Conservation (phyloP, 1,284 basidiomycete genomes). For the Mycosarcoma maydis region DNA sequence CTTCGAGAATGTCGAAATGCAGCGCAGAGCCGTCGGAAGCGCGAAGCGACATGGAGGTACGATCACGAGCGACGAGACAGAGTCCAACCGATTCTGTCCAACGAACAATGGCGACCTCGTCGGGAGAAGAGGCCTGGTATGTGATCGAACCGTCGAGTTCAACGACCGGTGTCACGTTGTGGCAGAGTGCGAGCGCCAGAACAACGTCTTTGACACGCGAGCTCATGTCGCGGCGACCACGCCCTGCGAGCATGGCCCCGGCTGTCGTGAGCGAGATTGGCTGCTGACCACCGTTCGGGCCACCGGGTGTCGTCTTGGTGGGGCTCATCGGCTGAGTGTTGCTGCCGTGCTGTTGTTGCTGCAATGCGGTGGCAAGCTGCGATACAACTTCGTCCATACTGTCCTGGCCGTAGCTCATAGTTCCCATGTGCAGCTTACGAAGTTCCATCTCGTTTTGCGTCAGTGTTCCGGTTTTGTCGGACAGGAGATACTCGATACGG, state of each 20-base stretch:
- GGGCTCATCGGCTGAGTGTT: slow-evolving; percentile 22
- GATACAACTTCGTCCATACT: slow-evolving; percentile 97
- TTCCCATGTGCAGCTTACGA: slow-evolving; percentile 98
- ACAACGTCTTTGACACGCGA: slow-evolving; percentile 93
- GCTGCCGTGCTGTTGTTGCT: slow-evolving; percentile 21
- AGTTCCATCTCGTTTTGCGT: slow-evolving; percentile 99
- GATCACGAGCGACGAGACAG: slow-evolving; percentile 85
- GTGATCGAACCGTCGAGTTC: slow-evolving; percentile 93
- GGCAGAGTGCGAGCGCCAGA: slow-evolving; percentile 90
- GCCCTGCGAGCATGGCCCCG: slow-evolving; percentile 79
- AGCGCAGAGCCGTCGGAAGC: slow-evolving; percentile 66
- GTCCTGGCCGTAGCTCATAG: slow-evolving; percentile 94
- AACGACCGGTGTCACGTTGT: slow-evolving; percentile 94
- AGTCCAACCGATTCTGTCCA: slow-evolving; percentile 97
- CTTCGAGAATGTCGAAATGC: slow-evolving; percentile 85
- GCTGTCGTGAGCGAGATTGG: slow-evolving; percentile 69
- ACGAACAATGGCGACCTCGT: slow-evolving; percentile 98
- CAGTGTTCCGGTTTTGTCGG: slow-evolving; percentile 96
- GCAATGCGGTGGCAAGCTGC: slow-evolving; percentile 84
- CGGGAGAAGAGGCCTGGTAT: slow-evolving; percentile 97
- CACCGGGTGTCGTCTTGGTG: slow-evolving; percentile 15
- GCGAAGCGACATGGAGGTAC: slow-evolving; percentile 76
- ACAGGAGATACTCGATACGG: slow-evolving; percentile 91
- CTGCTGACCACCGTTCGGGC: slow-evolving; percentile 9
- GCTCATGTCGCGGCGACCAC: slow-evolving; percentile 93